A percentile compares a stretch with the other conserved stretches of the same genome.
Evolutionary conservation across 108 stramenopile genomes (phyloP).

Genomic region (Parietichytrium sp.): DNA sequence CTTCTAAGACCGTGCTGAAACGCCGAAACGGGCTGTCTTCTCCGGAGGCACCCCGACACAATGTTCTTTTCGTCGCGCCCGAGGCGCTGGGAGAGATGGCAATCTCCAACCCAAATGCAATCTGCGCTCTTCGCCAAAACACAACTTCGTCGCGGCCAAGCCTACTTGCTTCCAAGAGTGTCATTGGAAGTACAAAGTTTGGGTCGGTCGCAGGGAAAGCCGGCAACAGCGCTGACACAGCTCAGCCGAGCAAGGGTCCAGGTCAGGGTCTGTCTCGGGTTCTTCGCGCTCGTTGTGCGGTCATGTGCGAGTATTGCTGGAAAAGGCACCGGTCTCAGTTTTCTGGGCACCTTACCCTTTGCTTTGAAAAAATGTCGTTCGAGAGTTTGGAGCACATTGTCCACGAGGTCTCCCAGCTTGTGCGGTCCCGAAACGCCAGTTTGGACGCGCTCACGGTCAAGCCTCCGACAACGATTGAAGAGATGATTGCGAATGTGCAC

Average conservation of each 20-base stretch:
- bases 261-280: background rate
- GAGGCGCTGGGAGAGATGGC: slow-evolving; percentile 3
- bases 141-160: too few species aligned
- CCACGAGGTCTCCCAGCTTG: slow-evolving; percentile 31
- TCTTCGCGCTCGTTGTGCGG: background rate
- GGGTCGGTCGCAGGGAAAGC: too few species aligned
- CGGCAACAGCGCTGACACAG: too few species aligned
- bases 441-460: background rate
- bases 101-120: background rate
- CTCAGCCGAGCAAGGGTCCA: too few species aligned
- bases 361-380: background rate
- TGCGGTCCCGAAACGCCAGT: slow-evolving; percentile 18
- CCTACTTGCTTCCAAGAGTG: too few species aligned
- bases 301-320: slow-evolving; percentile 36
- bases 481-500: slow-evolving; percentile 31
- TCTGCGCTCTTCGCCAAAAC: too few species aligned
- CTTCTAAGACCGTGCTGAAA: slow-evolving; percentile 35
- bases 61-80: background rate
- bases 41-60: background rate
- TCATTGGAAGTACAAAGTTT: too few species aligned
- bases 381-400: background rate
- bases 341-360: background rate
- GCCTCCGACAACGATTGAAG: slow-evolving; percentile 14
- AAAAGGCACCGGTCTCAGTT: background rate
- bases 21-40: slow-evolving; percentile 19